Evolutionary conservation across 2,329 filamentous ascomycete species (phyloP).

Genomic region (Colletotrichum godetiae): DNA sequence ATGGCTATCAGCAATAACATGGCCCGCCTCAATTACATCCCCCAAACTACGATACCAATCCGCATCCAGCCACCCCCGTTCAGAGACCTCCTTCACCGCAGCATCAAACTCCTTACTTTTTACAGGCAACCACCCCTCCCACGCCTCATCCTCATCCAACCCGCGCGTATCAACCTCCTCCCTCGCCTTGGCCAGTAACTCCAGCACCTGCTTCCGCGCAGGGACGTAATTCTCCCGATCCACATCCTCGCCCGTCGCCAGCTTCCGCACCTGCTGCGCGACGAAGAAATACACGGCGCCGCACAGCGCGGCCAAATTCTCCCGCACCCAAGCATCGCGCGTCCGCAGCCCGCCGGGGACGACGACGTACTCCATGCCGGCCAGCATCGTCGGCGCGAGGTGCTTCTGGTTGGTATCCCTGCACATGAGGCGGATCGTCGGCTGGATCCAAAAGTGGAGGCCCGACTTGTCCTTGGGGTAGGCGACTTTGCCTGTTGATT

Average conservation of each 20-base stretch:
- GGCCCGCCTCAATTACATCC: constrained; percentile 58
- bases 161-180: constrained; percentile 46
- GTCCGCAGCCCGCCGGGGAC: constrained; percentile 55
- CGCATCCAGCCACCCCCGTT: constrained; percentile 65
- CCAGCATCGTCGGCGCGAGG: constrained; percentile 78
- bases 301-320: constrained; percentile 65
- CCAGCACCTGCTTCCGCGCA: constrained; percentile 52
- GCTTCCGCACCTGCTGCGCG: constrained; percentile 58
- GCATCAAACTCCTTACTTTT: constrained; percentile 68
- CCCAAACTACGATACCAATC: constrained; percentile 74
- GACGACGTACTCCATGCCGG: constrained; percentile 73
- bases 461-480: constrained; percentile 45
- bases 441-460: constrained; percentile 76
- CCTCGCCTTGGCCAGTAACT: constrained; percentile 50
- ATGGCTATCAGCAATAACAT: constrained; percentile 19
- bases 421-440: constrained; percentile 74
- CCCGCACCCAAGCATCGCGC: constrained; percentile 60
- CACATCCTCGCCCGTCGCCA: constrained; percentile 51
- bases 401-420: constrained; percentile 68
- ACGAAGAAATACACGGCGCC: constrained; percentile 72
- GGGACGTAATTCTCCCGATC: constrained; percentile 58
- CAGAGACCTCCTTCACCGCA: constrained; percentile 69
- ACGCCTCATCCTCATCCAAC: constrained; percentile 59
- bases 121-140: constrained; percentile 64
- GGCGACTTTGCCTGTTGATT: constrained; percentile 50